phyloP scores from a whole-genome alignment of 1,284 basidiomycete species.

The Grifola frondosa region DNA sequence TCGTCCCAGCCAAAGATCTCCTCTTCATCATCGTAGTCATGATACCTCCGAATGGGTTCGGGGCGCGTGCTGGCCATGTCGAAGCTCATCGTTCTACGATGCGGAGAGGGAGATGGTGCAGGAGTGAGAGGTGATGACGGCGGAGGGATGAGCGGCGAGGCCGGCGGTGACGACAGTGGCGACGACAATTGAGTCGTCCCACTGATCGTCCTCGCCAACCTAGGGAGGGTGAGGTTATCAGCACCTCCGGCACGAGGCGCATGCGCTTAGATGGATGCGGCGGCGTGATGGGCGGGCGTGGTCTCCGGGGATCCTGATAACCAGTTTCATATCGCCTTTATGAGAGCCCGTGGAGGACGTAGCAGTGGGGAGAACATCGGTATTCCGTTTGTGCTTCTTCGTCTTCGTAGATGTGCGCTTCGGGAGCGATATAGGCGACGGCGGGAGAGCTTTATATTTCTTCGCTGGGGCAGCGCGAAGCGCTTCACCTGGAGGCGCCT shows the following conservation, averaged over 20 bases:
- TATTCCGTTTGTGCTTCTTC: constrained; percentile 5
- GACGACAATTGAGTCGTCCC: constrained; percentile 7
- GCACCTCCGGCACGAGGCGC: constrained; percentile 16
- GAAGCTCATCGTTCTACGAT: neutral
- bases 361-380: constrained; percentile 10
- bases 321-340: constrained; percentile 15
- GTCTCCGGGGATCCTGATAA: constrained; percentile 21
- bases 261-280: constrained; percentile 7
- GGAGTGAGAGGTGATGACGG: constrained; percentile 6
- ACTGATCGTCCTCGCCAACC: constrained; percentile 3
- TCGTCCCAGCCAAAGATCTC: too few species aligned
- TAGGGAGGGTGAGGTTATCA: constrained; percentile 14
- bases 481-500: constrained; percentile 7
- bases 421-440: constrained; percentile 17
- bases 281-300: constrained; percentile 1
- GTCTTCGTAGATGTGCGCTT: constrained; percentile 8
- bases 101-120: constrained; percentile 2
- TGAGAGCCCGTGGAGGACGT: constrained; percentile 11
- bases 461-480: constrained; percentile 9
- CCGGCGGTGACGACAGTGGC: constrained; percentile 6
- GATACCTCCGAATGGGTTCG: too few species aligned
- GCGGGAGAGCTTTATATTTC: constrained; percentile 20
- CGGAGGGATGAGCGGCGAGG: constrained; percentile 5
- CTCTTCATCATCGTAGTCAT: too few species aligned
- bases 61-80: too few species aligned